A percentile compares a stretch with the other conserved stretches of the same genome.
Conservation (phyloP, 306 rosid genomes). For the Rubus parviflorus region DNA sequence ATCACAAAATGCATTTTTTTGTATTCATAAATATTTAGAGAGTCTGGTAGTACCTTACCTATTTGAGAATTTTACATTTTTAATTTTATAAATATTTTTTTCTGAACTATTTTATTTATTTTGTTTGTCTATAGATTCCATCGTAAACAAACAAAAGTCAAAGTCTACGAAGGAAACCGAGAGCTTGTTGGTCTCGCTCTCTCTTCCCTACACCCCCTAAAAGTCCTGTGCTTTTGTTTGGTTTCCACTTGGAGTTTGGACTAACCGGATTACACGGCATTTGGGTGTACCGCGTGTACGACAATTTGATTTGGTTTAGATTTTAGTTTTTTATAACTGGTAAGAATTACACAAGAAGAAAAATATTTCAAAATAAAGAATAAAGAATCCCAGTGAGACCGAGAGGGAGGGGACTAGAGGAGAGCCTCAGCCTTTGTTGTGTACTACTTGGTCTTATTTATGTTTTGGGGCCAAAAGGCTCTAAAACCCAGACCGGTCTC, state of each 20-base stretch:
- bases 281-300: slow-evolving; percentile 4
- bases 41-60: too few species aligned
- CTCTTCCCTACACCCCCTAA: slow-evolving; percentile 3
- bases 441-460: slow-evolving; percentile 22
- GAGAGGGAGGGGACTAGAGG: neutral
- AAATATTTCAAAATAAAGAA: neutral
- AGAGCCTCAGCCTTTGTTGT: neutral
- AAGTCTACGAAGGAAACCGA: slow-evolving; percentile 7
- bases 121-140: neutral
- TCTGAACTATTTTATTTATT: too few species aligned
- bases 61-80: too few species aligned
- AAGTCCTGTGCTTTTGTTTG: slow-evolving; percentile 22
- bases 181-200: neutral
- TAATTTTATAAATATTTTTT: neutral
- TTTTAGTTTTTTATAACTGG: neutral
- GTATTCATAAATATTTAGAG: too few species aligned
- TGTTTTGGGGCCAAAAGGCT: slow-evolving; percentile 19
- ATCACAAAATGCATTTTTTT: too few species aligned
- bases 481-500: slow-evolving; percentile 29
- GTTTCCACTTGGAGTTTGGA: slow-evolving; percentile 7
- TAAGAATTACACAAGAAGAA: neutral
- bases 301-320: neutral
- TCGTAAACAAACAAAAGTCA: slow-evolving; percentile 25
- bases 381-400: neutral
- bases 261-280: slow-evolving; percentile 23